A percentile compares a stretch with the other conserved stretches of the same genome.
phyloP scores from a whole-genome alignment of 768 basidiomycete genomes.

The Phylloporus scabripes region DNA sequence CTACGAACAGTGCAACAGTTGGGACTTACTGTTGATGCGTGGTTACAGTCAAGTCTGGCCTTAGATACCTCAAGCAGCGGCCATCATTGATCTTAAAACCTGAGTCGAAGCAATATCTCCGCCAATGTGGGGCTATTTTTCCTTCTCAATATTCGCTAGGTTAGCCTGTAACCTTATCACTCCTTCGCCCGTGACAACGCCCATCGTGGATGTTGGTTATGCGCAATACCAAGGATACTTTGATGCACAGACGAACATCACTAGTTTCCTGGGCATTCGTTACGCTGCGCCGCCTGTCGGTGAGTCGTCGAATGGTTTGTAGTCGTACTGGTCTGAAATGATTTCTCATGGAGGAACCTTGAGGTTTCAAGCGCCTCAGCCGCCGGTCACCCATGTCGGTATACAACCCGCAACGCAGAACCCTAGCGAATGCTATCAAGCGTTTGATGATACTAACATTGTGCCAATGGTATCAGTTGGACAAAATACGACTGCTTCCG shows the following conservation, averaged over 20 bases:
- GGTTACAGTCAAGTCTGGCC: background rate
- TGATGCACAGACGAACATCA: slow-evolving; percentile 17
- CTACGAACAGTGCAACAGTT: no score
- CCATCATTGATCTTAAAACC: no score
- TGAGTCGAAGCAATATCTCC: no score
- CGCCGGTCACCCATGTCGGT: background rate
- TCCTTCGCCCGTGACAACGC: background rate
- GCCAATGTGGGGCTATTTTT: background rate
- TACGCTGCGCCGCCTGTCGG: slow-evolving; percentile 48
- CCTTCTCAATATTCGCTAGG: background rate
- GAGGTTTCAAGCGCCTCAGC: background rate
- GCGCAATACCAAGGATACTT: slow-evolving; percentile 27
- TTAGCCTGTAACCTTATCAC: background rate
- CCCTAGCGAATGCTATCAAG: background rate
- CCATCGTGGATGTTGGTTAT: slow-evolving; percentile 27
- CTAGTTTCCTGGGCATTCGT: slow-evolving; percentile 29
- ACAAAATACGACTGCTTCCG: background rate
- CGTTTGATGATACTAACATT: background rate
- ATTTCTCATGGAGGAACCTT: background rate
- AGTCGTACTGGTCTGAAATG: background rate
- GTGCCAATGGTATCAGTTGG: background rate
- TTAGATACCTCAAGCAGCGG: background rate
- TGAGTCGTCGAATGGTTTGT: slow-evolving; percentile 13
- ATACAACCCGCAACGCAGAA: background rate
- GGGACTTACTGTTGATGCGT: no score